Percentiles rank a stretch among this genome's conserved stretches.
Conservation (phyloP, 495 filamentous ascomycete genomes). For the Penicillium taxi region DNA sequence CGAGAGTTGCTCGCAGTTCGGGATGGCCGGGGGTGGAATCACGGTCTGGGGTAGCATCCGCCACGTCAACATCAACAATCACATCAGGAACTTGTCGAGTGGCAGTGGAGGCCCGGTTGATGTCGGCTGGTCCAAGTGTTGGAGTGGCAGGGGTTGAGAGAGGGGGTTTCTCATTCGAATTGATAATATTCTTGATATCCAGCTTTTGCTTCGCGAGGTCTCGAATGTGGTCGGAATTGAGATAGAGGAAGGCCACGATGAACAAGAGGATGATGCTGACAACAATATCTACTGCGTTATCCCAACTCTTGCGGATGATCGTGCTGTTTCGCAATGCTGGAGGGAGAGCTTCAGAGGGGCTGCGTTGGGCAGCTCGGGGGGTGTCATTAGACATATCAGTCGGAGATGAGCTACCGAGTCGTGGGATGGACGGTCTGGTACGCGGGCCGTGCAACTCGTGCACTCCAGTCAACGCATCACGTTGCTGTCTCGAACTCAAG, state of each 20-base stretch:
- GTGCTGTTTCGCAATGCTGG: conserved; percentile 40
- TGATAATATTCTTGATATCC: conserved; percentile 46
- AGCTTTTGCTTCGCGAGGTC: conserved; percentile 44
- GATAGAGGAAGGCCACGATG: conserved; percentile 41
- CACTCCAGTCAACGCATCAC: conserved; percentile 46
- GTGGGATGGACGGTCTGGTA: conserved; percentile 28
- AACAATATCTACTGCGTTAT: conserved; percentile 46
- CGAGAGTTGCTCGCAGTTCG: conserved; percentile 14
- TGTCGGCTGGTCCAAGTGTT: conserved; percentile 19
- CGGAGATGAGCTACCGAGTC: conserved; percentile 26
- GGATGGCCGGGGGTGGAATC: conserved; percentile 19
- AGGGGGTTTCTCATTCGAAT: conserved; percentile 34
- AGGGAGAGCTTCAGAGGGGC: conserved; percentile 37
- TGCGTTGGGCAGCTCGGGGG: conserved; percentile 31
- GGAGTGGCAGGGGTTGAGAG: conserved; percentile 41
- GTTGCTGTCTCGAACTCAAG: conserved; percentile 35
- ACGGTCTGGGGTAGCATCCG: conserved; percentile 14
- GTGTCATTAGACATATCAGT: conserved; percentile 33
- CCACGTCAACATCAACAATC: conserved; percentile 28
- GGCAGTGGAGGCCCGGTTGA: conserved; percentile 21
- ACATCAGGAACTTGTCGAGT: conserved; percentile 22
- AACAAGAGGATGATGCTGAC: conserved; percentile 39
- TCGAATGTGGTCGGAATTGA: conserved; percentile 42
- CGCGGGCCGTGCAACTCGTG: conserved; percentile 41
- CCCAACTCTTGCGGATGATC: conserved; percentile 48